These are phyloP conservation scores for Ganoderma boninense DNA, from an alignment of 1,284 basidiomycete genomes.

Conservation along the genomic window DNA sequence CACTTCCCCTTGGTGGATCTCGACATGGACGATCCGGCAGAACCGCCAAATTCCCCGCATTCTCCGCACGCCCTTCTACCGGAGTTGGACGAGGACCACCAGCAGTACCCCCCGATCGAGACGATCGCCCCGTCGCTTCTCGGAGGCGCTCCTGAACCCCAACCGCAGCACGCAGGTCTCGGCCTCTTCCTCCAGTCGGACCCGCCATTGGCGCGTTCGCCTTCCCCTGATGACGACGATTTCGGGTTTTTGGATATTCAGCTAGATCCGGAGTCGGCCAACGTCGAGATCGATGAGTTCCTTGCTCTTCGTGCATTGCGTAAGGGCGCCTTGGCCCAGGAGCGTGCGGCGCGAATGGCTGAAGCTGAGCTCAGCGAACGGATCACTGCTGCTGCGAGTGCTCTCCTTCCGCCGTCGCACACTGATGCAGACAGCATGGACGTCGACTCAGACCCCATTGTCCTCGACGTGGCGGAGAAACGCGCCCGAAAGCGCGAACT, in stretches of 20 bases:
- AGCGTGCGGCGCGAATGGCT: constrained; percentile 48
- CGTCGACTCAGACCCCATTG: constrained; percentile 16
- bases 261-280: constrained; percentile 49
- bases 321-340: constrained; percentile 48
- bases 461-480: constrained; percentile 34
- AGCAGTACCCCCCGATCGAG: constrained; percentile 15
- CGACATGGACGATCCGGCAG: constrained; percentile 23
- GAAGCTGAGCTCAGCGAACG: constrained; percentile 46
- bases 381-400: constrained; percentile 34
- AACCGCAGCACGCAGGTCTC: constrained; percentile 27
- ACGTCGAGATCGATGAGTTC: constrained; percentile 41
- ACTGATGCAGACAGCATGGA: constrained; percentile 5
- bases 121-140: constrained; percentile 32
- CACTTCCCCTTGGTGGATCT: constrained; percentile 24
- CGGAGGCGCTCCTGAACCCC: constrained; percentile 27
- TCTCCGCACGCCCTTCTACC: constrained; percentile 29
- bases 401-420: constrained; percentile 34
- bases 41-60: constrained; percentile 25
- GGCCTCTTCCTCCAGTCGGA: constrained; percentile 38
- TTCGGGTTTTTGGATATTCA: constrained; percentile 43
- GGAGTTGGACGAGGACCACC: constrained; percentile 20
- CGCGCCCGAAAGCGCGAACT: constrained; percentile 41
- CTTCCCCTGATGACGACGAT: constrained; percentile 56
- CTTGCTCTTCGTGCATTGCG: constrained; percentile 47
- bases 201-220: constrained; percentile 51